These are phyloP conservation scores for Nitzschia sp. DNA, from an alignment of 108 stramenopile species.

Conservation along the genomic window DNA sequence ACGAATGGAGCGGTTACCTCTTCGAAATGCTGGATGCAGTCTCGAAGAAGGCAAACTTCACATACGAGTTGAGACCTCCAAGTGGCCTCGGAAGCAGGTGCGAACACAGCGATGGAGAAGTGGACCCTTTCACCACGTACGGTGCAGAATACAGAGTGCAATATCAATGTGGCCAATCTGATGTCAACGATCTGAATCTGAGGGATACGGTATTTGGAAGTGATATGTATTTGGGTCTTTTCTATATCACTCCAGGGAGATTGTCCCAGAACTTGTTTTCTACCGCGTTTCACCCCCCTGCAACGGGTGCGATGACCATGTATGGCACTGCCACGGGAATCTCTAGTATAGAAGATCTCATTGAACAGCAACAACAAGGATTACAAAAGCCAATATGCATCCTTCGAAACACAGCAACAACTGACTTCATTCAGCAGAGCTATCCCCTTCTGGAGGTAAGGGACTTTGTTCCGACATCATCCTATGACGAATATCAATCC, in stretches of 20 bases:
- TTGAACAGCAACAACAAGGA: constrained; percentile 18
- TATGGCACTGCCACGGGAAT: constrained; percentile 34
- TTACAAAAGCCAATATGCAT: constrained; percentile 16
- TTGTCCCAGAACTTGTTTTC: constrained; percentile 25
- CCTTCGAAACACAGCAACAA: constrained; percentile 12
- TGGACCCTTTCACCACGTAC: constrained; percentile 6
- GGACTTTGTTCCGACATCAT: neutral
- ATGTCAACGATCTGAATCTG: constrained; percentile 30
- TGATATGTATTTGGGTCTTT: constrained; percentile 40
- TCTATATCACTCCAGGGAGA: constrained; percentile 35
- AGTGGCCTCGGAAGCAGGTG: constrained; percentile 32
- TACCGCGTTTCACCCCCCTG: constrained; percentile 31
- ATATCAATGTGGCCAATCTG: constrained; percentile 33
- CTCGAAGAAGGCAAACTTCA: constrained; percentile 29
- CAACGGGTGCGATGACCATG: constrained; percentile 25
- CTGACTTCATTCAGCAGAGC: constrained; percentile 4
- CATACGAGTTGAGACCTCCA: constrained; percentile 31
- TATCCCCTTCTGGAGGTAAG: constrained; percentile 24
- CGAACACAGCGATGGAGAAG: constrained; percentile 1
- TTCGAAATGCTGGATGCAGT: constrained; percentile 26
- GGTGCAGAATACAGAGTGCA: constrained; percentile 10
- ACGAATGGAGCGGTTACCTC: constrained; percentile 13
- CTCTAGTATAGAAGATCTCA: constrained; percentile 14
- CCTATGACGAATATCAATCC: constrained; percentile 16
- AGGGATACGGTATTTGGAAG: constrained; percentile 6